Percentiles rank a stretch among this genome's conserved stretches.
These are phyloP conservation scores for Babesia sp. DNA, from an alignment of 169 alveolate genomes.

Conservation along the genomic window DNA sequence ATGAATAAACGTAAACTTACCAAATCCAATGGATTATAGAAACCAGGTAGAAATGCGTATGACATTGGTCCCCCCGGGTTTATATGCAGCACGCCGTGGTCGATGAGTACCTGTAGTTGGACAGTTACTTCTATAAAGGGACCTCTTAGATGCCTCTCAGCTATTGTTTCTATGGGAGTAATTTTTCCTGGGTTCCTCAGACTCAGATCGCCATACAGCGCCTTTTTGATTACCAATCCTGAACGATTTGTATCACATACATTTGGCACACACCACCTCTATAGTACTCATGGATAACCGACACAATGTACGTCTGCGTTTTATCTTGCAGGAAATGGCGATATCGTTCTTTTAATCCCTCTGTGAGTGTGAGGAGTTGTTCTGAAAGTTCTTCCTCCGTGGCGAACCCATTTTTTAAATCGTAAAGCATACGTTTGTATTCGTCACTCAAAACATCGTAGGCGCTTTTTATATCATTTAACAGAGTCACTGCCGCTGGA, in stretches of 20 bases:
- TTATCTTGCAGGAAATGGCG: slow-evolving; percentile 32
- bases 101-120: slow-evolving; percentile 56
- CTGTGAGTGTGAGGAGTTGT: slow-evolving; percentile 16
- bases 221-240: slow-evolving; percentile 66
- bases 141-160: slow-evolving; percentile 32
- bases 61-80: slow-evolving; percentile 42
- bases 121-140: slow-evolving; percentile 68
- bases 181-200: slow-evolving; percentile 43
- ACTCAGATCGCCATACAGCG: slow-evolving; percentile 62
- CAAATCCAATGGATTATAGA: slow-evolving; percentile 60
- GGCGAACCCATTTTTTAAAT: slow-evolving; percentile 39
- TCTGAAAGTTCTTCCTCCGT: not conserved
- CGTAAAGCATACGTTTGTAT: slow-evolving; percentile 56
- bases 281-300: slow-evolving; percentile 29
- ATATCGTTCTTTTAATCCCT: slow-evolving; percentile 32
- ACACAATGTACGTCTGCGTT: slow-evolving; percentile 22
- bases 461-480: slow-evolving; percentile 36
- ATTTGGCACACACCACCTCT: slow-evolving; percentile 17
- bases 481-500: not conserved
- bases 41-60: slow-evolving; percentile 63
- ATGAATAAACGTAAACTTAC: slow-evolving; percentile 43
- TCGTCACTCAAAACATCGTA: slow-evolving; percentile 62
- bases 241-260: not conserved
- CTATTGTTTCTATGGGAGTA: slow-evolving; percentile 49
- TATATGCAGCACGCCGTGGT: slow-evolving; percentile 54